A percentile compares a stretch with the other conserved stretches of the same genome.
Conservation (phyloP, 495 filamentous ascomycete species). For the Cercophora sp. region DNA sequence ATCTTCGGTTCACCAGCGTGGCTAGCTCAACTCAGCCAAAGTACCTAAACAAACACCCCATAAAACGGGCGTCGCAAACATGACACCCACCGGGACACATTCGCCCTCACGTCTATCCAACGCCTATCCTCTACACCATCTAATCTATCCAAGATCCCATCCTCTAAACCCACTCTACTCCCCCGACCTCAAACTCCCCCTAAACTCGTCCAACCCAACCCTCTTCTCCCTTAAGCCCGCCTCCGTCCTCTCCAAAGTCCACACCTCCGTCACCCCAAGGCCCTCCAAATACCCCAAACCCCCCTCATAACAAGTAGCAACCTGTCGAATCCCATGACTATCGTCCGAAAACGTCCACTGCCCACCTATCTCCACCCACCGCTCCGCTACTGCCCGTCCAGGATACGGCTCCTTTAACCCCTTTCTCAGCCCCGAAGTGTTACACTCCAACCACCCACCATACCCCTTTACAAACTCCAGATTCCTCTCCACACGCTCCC, state of each 20-base stretch:
- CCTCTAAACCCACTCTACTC: too few species aligned
- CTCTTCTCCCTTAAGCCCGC: constrained; percentile 29
- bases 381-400: constrained; percentile 65
- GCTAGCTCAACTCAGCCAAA: too few species aligned
- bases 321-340: constrained; percentile 78
- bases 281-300: constrained; percentile 54
- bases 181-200: constrained; percentile 24
- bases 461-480: constrained; percentile 64
- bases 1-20: too few species aligned
- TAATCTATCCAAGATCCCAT: too few species aligned
- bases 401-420: constrained; percentile 91
- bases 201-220: constrained; percentile 31
- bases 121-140: too few species aligned
- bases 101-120: too few species aligned
- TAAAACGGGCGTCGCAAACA: too few species aligned
- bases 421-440: constrained; percentile 81
- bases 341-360: constrained; percentile 87
- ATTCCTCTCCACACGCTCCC: constrained; percentile 70
- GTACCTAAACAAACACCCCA: too few species aligned
- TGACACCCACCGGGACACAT: too few species aligned
- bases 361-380: constrained; percentile 58
- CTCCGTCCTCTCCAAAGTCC: constrained; percentile 31
- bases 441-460: constrained; percentile 82
- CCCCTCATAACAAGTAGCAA: constrained; percentile 54
- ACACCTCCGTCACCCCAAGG: constrained; percentile 46